These are phyloP conservation scores for Linum lewisii DNA, from an alignment of 345 rosid species.

Conservation along the genomic window DNA sequence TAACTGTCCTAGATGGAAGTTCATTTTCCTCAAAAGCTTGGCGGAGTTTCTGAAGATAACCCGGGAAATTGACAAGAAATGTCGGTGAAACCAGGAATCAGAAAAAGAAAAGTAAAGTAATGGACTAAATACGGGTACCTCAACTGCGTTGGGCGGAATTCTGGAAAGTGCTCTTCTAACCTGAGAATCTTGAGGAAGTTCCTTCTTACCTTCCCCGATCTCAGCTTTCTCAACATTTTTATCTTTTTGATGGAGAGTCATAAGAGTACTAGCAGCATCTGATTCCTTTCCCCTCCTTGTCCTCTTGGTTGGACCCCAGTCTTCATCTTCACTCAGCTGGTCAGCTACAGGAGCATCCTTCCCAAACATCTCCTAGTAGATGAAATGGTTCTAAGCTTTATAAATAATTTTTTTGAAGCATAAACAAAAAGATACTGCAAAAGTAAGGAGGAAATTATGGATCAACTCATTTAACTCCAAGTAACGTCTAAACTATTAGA, in stretches of 20 bases:
- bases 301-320: constrained; percentile 90
- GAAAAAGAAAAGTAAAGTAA: background rate
- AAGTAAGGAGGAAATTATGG: background rate
- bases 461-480: background rate
- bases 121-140: constrained; percentile 41
- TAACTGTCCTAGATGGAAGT: constrained; percentile 75
- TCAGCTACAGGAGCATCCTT: constrained; percentile 66
- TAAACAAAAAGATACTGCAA: background rate
- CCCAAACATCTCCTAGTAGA: constrained; percentile 86
- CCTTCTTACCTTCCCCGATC: constrained; percentile 24
- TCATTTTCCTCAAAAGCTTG: constrained; percentile 83
- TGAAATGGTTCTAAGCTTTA: background rate
- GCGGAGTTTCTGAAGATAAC: constrained; percentile 71
- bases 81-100: background rate
- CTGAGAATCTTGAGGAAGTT: constrained; percentile 29
- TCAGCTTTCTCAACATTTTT: constrained; percentile 30
- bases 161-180: constrained; percentile 52
- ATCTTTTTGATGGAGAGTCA: constrained; percentile 54
- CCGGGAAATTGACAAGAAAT: constrained; percentile 9
- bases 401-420: background rate
- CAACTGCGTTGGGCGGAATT: constrained; percentile 64
- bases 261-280: constrained; percentile 60
- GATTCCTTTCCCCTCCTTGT: constrained; percentile 70
- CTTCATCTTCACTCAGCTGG: constrained; percentile 92
- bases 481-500: background rate